Evolutionary conservation across 176 grass and related monocot genomes (phyloP).

Genomic region (Carex parvula): DNA sequence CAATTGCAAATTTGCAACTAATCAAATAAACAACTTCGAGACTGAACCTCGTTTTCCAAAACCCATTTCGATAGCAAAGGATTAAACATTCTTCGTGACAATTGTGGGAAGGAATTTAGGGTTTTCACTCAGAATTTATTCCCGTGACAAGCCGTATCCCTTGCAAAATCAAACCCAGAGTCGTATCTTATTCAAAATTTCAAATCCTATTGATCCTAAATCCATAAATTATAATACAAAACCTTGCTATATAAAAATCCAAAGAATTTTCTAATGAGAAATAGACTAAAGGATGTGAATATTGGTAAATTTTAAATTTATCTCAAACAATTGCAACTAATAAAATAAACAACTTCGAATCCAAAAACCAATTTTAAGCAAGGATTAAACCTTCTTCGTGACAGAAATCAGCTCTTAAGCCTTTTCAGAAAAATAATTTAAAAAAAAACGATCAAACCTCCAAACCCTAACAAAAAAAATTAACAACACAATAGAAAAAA

Average conservation of each 20-base stretch:
- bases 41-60: neutral
- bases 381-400: neutral
- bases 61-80: neutral
- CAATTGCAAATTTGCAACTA: neutral
- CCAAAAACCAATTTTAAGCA: neutral
- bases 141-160: too few species aligned
- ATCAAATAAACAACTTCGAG: neutral
- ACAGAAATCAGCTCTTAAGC: neutral
- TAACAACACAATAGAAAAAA: neutral
- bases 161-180: neutral
- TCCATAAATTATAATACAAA: neutral
- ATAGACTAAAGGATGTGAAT: neutral
- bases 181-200: neutral
- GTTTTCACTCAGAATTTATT: neutral
- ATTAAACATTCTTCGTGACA: neutral
- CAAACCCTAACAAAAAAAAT: slow-evolving; percentile 27
- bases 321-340: neutral
- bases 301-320: neutral
- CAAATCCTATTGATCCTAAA: neutral
- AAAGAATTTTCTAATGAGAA: neutral
- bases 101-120: neutral
- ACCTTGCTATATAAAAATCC: neutral
- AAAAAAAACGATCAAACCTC: neutral
- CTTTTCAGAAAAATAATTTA: neutral
- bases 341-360: neutral